These are phyloP conservation scores for Nymphaea thermarum DNA, from an alignment of 164 flowering plant genomes.

Conservation along the genomic window DNA sequence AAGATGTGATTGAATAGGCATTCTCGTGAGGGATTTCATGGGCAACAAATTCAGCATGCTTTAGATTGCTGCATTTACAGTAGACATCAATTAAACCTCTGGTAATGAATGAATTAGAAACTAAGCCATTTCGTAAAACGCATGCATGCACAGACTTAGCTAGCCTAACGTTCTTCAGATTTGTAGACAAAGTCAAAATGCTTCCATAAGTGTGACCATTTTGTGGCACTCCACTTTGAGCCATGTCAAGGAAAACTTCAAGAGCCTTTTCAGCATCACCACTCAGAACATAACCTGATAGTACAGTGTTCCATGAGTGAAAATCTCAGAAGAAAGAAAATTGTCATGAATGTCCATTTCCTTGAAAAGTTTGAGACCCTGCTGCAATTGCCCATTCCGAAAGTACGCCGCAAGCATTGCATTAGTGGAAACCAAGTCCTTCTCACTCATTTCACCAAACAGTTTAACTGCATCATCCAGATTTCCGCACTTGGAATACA, in stretches of 20 bases:
- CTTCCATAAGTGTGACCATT: slow-evolving; percentile 53
- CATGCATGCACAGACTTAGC: slow-evolving; percentile 62
- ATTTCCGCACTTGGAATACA: slow-evolving; percentile 75
- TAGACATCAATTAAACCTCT: slow-evolving; percentile 68
- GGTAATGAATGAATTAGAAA: slow-evolving; percentile 39
- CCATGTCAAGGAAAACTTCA: slow-evolving; percentile 41
- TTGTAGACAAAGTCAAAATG: slow-evolving; percentile 52
- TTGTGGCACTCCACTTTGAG: slow-evolving; percentile 25
- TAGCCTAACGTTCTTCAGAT: slow-evolving; percentile 24
- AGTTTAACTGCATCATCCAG: slow-evolving; percentile 34
- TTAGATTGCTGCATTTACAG: slow-evolving; percentile 59
- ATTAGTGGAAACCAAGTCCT: slow-evolving; percentile 52
- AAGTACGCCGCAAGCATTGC: slow-evolving; percentile 80
- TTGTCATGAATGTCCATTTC: slow-evolving; percentile 37
- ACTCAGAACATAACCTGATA: slow-evolving; percentile 51
- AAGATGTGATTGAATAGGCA: slow-evolving; percentile 35
- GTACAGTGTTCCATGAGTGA: slow-evolving; percentile 81
- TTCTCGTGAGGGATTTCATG: slow-evolving; percentile 16
- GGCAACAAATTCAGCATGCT: slow-evolving; percentile 43
- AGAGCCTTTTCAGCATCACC: slow-evolving; percentile 34
- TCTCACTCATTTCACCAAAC: slow-evolving; percentile 20
- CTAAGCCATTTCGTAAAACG: slow-evolving; percentile 39
- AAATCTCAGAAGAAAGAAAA: no score
- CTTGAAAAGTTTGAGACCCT: slow-evolving; percentile 41
- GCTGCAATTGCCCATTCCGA: slow-evolving; percentile 54